Evolutionary conservation across 2,329 filamentous ascomycete species (phyloP).

Genomic region (Claviceps citrina): DNA sequence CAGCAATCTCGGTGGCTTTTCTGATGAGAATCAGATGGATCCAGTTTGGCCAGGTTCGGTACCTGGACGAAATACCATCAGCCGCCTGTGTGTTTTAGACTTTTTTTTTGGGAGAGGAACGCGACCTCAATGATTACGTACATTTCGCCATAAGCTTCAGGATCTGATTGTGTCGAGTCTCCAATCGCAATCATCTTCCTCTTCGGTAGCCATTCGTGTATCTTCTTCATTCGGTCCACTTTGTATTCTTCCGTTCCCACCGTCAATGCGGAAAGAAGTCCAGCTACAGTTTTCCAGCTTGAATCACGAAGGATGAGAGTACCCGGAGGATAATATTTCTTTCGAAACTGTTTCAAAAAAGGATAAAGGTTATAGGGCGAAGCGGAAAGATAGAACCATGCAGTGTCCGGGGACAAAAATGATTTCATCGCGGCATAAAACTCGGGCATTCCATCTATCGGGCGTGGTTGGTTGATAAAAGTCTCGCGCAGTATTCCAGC

Average conservation of each 20-base stretch:
- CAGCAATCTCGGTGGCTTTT: slow-evolving; percentile 61
- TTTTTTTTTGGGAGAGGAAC: background rate
- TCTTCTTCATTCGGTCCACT: slow-evolving; percentile 59
- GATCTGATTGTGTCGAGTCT: slow-evolving; percentile 82
- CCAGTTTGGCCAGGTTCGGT: slow-evolving; percentile 55
- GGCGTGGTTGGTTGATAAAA: slow-evolving; percentile 59
- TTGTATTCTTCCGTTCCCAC: slow-evolving; percentile 78
- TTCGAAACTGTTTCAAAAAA: slow-evolving; percentile 62
- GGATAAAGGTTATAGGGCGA: slow-evolving; percentile 91
- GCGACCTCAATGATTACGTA: slow-evolving; percentile 25
- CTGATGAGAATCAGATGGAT: slow-evolving; percentile 73
- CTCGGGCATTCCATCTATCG: slow-evolving; percentile 69
- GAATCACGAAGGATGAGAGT: slow-evolving; percentile 74
- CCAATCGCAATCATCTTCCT: slow-evolving; percentile 73
- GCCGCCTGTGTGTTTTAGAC: background rate
- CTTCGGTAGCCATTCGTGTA: slow-evolving; percentile 63
- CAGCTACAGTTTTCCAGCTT: slow-evolving; percentile 70
- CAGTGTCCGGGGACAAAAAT: slow-evolving; percentile 39
- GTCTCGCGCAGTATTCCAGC: slow-evolving; percentile 70
- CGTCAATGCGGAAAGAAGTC: slow-evolving; percentile 65
- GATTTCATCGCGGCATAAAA: slow-evolving; percentile 55
- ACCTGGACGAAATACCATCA: slow-evolving; percentile 22
- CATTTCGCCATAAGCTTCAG: slow-evolving; percentile 75
- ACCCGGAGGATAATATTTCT: slow-evolving; percentile 56
- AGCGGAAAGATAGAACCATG: slow-evolving; percentile 87